phyloP scores from a whole-genome alignment of 768 basidiomycete genomes.

The Suillus clintonianus region DNA sequence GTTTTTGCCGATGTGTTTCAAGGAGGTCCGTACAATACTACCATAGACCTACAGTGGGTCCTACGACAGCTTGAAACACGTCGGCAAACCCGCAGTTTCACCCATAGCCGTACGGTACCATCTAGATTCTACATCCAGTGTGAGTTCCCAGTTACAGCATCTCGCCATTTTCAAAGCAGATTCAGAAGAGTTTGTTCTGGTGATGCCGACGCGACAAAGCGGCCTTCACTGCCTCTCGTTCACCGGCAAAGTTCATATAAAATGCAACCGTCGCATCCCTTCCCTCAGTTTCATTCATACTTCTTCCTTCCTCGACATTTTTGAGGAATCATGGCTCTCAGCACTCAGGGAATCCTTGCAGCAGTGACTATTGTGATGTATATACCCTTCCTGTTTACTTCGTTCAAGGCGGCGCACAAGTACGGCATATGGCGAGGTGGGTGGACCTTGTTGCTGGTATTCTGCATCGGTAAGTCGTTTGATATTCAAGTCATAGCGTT shows the following conservation, averaged over 20 bases:
- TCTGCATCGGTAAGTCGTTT: slow-evolving; percentile 51
- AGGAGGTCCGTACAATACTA: background rate
- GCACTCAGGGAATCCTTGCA: slow-evolving; percentile 51
- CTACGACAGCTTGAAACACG: background rate
- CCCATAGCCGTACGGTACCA: too few species aligned
- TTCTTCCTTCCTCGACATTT: background rate
- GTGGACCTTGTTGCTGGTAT: slow-evolving; percentile 64
- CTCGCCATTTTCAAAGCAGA: background rate
- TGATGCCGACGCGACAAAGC: background rate
- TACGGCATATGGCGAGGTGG: slow-evolving; percentile 63
- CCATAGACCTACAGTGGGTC: background rate
- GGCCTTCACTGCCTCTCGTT: slow-evolving; percentile 23
- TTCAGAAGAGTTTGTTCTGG: background rate
- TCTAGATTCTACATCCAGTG: too few species aligned
- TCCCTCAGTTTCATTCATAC: slow-evolving; percentile 6
- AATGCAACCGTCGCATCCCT: slow-evolving; percentile 7
- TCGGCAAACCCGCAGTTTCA: too few species aligned
- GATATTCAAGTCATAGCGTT: background rate
- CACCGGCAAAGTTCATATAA: slow-evolving; percentile 18
- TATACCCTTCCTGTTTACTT: slow-evolving; percentile 50
- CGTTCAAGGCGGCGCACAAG: slow-evolving; percentile 46
- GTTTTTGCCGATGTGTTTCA: background rate
- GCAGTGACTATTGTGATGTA: slow-evolving; percentile 63
- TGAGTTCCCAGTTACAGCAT: background rate
- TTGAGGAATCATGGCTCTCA: slow-evolving; percentile 32